Evolutionary conservation across 208 protist species (phyloP), one percentile per base, ranked within the genome.

Genomic region (Angomonas deanei): DNA sequence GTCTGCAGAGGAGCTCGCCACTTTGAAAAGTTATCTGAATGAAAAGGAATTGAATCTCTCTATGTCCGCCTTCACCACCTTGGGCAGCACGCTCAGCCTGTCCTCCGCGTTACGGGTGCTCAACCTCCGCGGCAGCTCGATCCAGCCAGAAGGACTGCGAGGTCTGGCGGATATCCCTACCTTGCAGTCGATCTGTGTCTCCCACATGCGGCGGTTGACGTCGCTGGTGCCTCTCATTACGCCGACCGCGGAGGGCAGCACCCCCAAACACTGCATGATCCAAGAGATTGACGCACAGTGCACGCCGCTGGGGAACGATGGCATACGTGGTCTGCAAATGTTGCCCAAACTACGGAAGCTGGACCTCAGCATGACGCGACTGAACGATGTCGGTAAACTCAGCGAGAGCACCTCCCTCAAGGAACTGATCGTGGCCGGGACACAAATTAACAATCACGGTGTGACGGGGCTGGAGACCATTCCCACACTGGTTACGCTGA

Each of bases 1-100:
- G 93, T 33, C 91, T 89, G 30, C 92, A 97, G 84, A 97, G 96
- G 77, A 59, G 6, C 96, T 97, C 86, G 97, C 76, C 34, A 74
- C 55, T 26, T 77, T 67, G 47, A 56, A 91, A 76, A 93, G 91
- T 38, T 94, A 90, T 56, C 33, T 78, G 26, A 94, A 97, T 80
- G 94, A 94, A 58, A 80, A 91, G 54, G 94, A 94, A 48, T 94
- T 94, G 28, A 94, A 94, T 69, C 83, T 96, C 13, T 21, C 53
- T 17, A 30, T n/a, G 23, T 38, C 31, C 23, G 11, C 53, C 30
- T 88, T 81, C 68, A 91, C 94, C 69, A 84, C 98, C 48, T 85
- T 97, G 21, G 81, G 90, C 67, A 86, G 95, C 58, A 26, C 56
- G 30, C 73, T 87, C 26, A 33, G 71, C 3, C 48, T 66, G 38